Evolutionary conservation across 1,284 basidiomycete genomes (phyloP), one percentile per base, ranked within the genome.

Genomic region (Puccinia coronata): DNA sequence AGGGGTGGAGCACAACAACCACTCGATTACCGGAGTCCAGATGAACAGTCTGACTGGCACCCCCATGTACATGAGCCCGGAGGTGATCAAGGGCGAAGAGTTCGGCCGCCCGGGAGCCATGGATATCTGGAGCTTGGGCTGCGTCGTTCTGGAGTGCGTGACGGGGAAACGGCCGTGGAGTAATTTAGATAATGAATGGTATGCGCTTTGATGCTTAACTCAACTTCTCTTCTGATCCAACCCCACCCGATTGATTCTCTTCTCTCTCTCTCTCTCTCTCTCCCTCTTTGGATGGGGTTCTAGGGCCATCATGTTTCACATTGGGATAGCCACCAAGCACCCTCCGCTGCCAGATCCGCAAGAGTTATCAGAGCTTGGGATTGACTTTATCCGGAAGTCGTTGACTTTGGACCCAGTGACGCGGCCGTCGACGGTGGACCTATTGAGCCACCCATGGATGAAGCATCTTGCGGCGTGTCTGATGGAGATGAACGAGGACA

Each of bases 61-160:
- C 25, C 97, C 97, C 0, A 99, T 99, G 96, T 99, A 99, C 87
- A 98, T 99, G 93, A 96, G 95, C 14, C 97, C 97, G 0, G 97
- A 99, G 86, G 92, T 98, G 71, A 99, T 99, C 88, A 95, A 98
- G 87, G 91, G 92, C 23, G 87, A 86, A 28, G 82, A 85, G 25
- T 82, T 85, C 34, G 93, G 94, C 41, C 89, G 92, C 78, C 91
- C 93, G 82, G 96, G 96, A n/a, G 95, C 97, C 2, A 97, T 98
- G 91, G 97, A 99, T 86, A 92, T 99, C 65, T 99, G 97, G 97
- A 93, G 92, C 43, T 87, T 99, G 82, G 97, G 97, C 6, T 99
- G 97, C 86, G 95, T 99, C 31, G 92, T 99, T 2, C 90, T 99
- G 55, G 96, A 99, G 86, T 96, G 94, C 84, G 94, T 94, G 1